A percentile compares a stretch with the other conserved stretches of the same genome.
Conservation (phyloP, 176 grass and related monocot species). For the Neostapfia colusana region DNA sequence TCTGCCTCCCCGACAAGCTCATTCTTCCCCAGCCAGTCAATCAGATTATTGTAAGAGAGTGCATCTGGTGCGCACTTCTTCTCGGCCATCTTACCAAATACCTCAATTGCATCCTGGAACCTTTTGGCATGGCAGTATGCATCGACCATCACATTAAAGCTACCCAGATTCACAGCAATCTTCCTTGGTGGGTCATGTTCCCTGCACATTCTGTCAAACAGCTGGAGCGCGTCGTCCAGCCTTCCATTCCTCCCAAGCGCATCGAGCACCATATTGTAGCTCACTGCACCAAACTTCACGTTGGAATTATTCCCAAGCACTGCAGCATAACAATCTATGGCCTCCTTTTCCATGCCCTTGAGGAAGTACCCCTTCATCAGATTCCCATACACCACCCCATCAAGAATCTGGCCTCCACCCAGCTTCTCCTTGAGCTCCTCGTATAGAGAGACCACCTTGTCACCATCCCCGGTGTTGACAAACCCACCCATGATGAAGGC, state of each 20-base stretch:
- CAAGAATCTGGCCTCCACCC: slow-evolving; percentile 38
- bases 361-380: slow-evolving; percentile 82
- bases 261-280: slow-evolving; percentile 72
- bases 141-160: slow-evolving; percentile 76
- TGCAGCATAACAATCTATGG: slow-evolving; percentile 55
- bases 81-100: slow-evolving; percentile 65
- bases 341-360: slow-evolving; percentile 63
- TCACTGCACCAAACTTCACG: slow-evolving; percentile 54
- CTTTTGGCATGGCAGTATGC: slow-evolving; percentile 52
- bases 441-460: slow-evolving; percentile 52
- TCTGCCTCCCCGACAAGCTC: slow-evolving; percentile 57
- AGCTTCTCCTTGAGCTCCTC: slow-evolving; percentile 77
- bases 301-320: slow-evolving; percentile 57
- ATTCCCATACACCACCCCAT: slow-evolving; percentile 71
- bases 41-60: slow-evolving; percentile 76
- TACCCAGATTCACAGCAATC: slow-evolving; percentile 66
- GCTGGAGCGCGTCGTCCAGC: slow-evolving; percentile 51
- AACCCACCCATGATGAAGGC: slow-evolving; percentile 74
- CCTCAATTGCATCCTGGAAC: slow-evolving; percentile 62
- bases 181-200: slow-evolving; percentile 67
- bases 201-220: slow-evolving; percentile 68
- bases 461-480: slow-evolving; percentile 52
- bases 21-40: slow-evolving; percentile 75
- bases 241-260: slow-evolving; percentile 61
- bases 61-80: slow-evolving; percentile 60